Conservation (phyloP, 169 alveolate species). For the Plasmodium falciparum region DNA sequence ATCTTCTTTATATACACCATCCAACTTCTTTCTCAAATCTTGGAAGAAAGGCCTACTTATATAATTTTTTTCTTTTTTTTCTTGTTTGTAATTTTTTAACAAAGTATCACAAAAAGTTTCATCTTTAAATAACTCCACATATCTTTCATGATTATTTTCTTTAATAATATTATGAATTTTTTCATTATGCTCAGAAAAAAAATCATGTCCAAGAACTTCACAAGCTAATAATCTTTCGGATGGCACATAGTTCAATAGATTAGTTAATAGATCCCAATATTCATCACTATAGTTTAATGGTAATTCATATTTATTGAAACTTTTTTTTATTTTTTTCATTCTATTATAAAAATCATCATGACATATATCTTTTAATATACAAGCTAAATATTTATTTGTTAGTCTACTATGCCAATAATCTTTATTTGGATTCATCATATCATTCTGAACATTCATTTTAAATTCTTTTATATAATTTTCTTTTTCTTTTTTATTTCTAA, state of each 20-base stretch:
- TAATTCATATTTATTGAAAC: conserved; percentile 47
- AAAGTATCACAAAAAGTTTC: conserved; percentile 16
- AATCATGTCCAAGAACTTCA: conserved; percentile 74
- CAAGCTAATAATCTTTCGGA: conserved; percentile 75
- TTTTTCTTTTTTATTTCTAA: conserved; percentile 46
- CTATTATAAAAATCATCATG: conserved; percentile 43
- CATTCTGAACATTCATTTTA: conserved; percentile 37
- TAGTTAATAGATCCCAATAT: conserved; percentile 65
- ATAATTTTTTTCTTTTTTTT: conserved; percentile 42
- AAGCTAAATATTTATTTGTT: conserved; percentile 74
- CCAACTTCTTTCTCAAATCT: background rate
- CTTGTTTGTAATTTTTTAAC: conserved; percentile 50
- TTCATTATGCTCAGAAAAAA: conserved; percentile 48
- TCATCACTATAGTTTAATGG: conserved; percentile 75
- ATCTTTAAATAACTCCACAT: conserved; percentile 19
- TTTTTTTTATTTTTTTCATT: conserved; percentile 53
- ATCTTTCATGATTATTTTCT: conserved; percentile 1
- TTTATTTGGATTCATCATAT: conserved; percentile 67
- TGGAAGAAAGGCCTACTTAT: conserved; percentile 39
- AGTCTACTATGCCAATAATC: conserved; percentile 74
- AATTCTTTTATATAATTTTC: conserved; percentile 61
- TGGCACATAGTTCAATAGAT: conserved; percentile 69
- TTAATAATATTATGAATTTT: conserved; percentile 37
- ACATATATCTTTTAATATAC: conserved; percentile 54
- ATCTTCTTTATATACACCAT: too few species aligned